These are phyloP conservation scores for Lactifluus echinatus DNA, from an alignment of 768 basidiomycete genomes.

Conservation along the genomic window DNA sequence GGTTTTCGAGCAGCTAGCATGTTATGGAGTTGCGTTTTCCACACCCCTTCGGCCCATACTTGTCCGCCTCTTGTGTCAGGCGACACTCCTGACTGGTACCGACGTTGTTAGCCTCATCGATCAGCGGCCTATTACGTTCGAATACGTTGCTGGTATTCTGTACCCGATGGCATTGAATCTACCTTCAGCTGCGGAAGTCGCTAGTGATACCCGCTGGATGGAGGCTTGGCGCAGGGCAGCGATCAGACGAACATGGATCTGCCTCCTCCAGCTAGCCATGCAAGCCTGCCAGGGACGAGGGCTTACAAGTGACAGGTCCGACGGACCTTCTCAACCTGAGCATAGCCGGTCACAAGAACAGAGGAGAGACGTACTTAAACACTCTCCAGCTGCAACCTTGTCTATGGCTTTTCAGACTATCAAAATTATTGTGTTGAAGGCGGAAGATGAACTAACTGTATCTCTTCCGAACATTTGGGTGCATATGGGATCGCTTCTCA, in stretches of 20 bases:
- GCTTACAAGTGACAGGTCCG: slow-evolving; percentile 23
- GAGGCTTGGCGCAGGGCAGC: slow-evolving; percentile 41
- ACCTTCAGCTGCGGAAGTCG: slow-evolving; percentile 40
- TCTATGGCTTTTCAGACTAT: slow-evolving; percentile 55
- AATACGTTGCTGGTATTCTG: slow-evolving; percentile 55
- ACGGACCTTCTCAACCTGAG: slow-evolving; percentile 25
- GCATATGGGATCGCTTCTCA: slow-evolving; percentile 48
- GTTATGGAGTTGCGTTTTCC: slow-evolving; percentile 26
- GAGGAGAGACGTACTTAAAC: slow-evolving; percentile 23
- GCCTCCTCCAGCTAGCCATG: slow-evolving; percentile 52
- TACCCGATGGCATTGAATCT: slow-evolving; percentile 51
- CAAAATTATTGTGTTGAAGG: slow-evolving; percentile 58
- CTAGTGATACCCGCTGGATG: slow-evolving; percentile 32
- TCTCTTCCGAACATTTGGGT: slow-evolving; percentile 53
- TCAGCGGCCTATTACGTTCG: slow-evolving; percentile 44
- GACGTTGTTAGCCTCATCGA: slow-evolving; percentile 52
- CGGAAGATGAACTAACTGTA: slow-evolving; percentile 47
- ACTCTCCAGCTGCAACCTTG: slow-evolving; percentile 26
- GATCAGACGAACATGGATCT: slow-evolving; percentile 48
- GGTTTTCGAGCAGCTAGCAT: slow-evolving; percentile 29
- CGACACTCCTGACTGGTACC: slow-evolving; percentile 40
- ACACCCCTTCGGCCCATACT: slow-evolving; percentile 25
- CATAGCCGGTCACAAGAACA: slow-evolving; percentile 42
- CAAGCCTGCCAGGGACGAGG: slow-evolving; percentile 37
- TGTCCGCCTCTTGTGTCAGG: slow-evolving; percentile 27